Percentiles rank a stretch among this genome's conserved stretches.
phyloP scores from a whole-genome alignment of 1,139 yeast species.

The Eremothecium cymbalariae region DNA sequence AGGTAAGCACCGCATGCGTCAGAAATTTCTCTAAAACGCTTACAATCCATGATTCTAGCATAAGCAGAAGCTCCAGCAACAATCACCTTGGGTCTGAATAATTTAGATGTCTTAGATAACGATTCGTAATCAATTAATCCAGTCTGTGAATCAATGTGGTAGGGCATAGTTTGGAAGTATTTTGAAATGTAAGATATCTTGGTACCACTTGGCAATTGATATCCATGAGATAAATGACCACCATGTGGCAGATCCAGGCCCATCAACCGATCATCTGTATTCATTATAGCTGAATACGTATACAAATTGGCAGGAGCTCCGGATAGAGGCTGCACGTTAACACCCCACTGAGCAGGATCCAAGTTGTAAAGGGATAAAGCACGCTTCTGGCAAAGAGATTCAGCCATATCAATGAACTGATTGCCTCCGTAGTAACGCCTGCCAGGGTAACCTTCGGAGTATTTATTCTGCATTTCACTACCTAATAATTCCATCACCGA shows the following conservation, averaged over 20 bases:
- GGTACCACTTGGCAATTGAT: slow-evolving; percentile 70
- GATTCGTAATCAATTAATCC: slow-evolving; percentile 90
- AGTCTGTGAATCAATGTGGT: slow-evolving; percentile 74
- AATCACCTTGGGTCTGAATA: slow-evolving; percentile 88
- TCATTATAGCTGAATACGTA: slow-evolving; percentile 85
- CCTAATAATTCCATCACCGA: slow-evolving; percentile 93
- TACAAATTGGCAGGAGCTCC: slow-evolving; percentile 96
- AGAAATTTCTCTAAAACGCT: slow-evolving; percentile 80
- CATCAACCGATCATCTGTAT: slow-evolving; percentile 90
- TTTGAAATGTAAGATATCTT: slow-evolving; percentile 88
- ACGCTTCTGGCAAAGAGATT: slow-evolving; percentile 80
- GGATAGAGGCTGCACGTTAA: slow-evolving; percentile 85
- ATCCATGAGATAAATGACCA: slow-evolving; percentile 94
- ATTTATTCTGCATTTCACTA: slow-evolving; percentile 94
- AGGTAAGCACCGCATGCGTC: slow-evolving; percentile 90
- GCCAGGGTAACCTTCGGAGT: slow-evolving; percentile 98
- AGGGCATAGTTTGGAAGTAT: slow-evolving; percentile 96
- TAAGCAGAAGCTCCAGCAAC: slow-evolving; percentile 98
- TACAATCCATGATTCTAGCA: slow-evolving; percentile 84
- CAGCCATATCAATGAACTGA: slow-evolving; percentile 87
- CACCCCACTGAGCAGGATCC: slow-evolving; percentile 83
- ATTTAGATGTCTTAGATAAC: slow-evolving; percentile 70
- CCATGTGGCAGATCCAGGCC: slow-evolving; percentile 97
- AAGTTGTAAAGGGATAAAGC: slow-evolving; percentile 80
- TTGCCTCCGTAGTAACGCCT: slow-evolving; percentile 97